Evolutionary conservation across 495 filamentous ascomycete genomes (phyloP).

Genomic region (Neurospora tetrasperma): DNA sequence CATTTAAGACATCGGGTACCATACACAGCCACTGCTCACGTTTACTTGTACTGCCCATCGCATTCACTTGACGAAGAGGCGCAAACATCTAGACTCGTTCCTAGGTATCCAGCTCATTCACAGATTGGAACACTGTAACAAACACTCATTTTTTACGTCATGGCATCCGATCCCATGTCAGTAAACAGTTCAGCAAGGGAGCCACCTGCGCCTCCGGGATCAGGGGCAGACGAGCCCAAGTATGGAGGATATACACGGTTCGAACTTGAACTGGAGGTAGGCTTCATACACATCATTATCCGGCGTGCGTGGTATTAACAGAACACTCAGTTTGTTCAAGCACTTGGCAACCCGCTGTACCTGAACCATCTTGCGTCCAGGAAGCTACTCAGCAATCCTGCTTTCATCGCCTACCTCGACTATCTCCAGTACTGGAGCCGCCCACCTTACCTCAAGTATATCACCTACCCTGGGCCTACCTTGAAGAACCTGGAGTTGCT

Average conservation of each 20-base stretch:
- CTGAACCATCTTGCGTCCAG: constrained; percentile 70
- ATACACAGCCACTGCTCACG: background rate
- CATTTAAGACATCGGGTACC: background rate
- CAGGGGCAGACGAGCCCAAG: constrained; percentile 28
- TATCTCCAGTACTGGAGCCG: constrained; percentile 80
- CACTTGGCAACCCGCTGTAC: constrained; percentile 77
- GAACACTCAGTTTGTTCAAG: constrained; percentile 60
- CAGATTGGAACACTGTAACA: background rate
- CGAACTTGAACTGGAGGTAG: constrained; percentile 66
- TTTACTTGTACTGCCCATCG: background rate
- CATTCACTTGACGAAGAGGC: background rate
- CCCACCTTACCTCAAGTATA: constrained; percentile 73
- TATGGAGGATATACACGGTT: constrained; percentile 61
- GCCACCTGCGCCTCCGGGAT: constrained; percentile 17
- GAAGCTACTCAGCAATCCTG: constrained; percentile 48
- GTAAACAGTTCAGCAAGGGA: constrained; percentile 21
- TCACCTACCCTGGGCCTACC: constrained; percentile 76
- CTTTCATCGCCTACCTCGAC: constrained; percentile 68
- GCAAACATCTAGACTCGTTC: background rate
- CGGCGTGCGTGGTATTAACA: background rate
- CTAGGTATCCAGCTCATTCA: background rate
- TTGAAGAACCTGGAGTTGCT: constrained; percentile 71
- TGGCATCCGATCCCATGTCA: constrained; percentile 24
- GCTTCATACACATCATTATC: background rate
- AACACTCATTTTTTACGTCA: background rate